A percentile compares a stretch with the other conserved stretches of the same genome.
phyloP scores from a whole-genome alignment of 2,329 filamentous ascomycete genomes.

The Gliomastix tumulicola region DNA sequence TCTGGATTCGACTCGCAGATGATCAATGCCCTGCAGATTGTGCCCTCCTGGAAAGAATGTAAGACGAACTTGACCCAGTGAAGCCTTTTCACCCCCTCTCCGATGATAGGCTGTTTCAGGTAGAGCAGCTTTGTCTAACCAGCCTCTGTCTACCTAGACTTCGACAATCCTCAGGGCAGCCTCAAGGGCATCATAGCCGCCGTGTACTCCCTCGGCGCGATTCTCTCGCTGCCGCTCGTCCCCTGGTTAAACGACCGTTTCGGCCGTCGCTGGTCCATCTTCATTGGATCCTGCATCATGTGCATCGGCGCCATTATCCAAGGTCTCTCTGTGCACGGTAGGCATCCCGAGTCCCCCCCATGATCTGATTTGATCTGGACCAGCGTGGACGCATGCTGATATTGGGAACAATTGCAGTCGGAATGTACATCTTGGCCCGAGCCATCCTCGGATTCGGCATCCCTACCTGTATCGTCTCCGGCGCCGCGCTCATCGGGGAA shows the following conservation, averaged over 20 bases:
- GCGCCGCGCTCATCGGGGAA: constrained; percentile 22
- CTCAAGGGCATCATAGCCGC: constrained; percentile 29
- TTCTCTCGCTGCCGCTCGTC: constrained; percentile 50
- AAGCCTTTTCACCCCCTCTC: too few relatives aligned
- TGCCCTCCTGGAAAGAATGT: constrained; percentile 26
- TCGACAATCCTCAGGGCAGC: background rate
- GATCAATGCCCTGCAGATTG: constrained; percentile 35
- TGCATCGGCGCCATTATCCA: background rate
- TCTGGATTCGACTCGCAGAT: constrained; percentile 38
- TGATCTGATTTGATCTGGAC: too few relatives aligned
- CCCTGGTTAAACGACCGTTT: constrained; percentile 45
- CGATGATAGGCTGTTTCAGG: too few relatives aligned
- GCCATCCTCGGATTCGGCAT: constrained; percentile 22
- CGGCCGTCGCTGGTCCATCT: constrained; percentile 20
- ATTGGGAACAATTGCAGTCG: constrained; percentile 7
- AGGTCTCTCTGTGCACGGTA: constrained; percentile 38
- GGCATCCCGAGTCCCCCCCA: too few relatives aligned
- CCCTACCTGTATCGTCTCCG: constrained; percentile 17
- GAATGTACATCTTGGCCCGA: constrained; percentile 27
- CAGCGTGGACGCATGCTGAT: too few relatives aligned
- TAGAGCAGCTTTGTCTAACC: too few relatives aligned
- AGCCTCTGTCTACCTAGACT: too few relatives aligned
- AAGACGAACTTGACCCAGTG: too few relatives aligned
- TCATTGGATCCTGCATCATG: constrained; percentile 17
- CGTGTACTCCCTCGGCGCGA: constrained; percentile 53